Evolutionary conservation across 805 yeast genomes (phyloP), one percentile per base, ranked within the genome.

Genomic region (Ogataea allantospora): DNA sequence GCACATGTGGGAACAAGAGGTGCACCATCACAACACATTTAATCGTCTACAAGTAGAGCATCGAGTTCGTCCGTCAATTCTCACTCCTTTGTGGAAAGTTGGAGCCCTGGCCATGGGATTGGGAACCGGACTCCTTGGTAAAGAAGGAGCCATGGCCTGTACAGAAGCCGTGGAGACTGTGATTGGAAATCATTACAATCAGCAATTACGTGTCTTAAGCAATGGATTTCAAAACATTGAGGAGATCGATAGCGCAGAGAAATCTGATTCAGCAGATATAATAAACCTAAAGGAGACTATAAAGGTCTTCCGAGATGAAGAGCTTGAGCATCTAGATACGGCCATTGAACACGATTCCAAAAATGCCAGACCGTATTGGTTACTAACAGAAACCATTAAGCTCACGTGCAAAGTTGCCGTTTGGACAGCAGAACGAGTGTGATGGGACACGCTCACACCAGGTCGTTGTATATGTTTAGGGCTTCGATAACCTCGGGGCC

Each of bases 91-190:
- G 1, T 93, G 99, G 99, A 88, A 85, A 58, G 62, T 76, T 0
- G 98, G 97, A 3, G 98, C 99, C 0, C 70, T 83, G 33, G 80
- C 80, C 0, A 70, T 93, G 67, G 99, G 99, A 3, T 77, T 78
- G 1, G 83, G 81, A 1, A 93, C 98, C 0, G 97, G 96, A 0
- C 51, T 84, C 37, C 63, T 88, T 46, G 83, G 96, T 12, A 87
- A 88, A 55, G 96, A 91, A 58, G 97, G 96, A 2, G 98, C 99
- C 2, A 93, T 93, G 99, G 98, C 99, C 1, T 93, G 99, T 60
- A 93, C 99, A 0, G 98, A 89, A 43, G 98, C 98, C 0, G 98
- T 93, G 2, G 99, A 93, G 62, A 93, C 99, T 0, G 98, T 93
- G 5, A 93, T 93, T 59, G 99, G 99, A 2, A 85, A 86, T 2